Evolutionary conservation across 805 yeast species (phyloP), one percentile per base, ranked within the genome.

Genomic region (Komagataella populi): DNA sequence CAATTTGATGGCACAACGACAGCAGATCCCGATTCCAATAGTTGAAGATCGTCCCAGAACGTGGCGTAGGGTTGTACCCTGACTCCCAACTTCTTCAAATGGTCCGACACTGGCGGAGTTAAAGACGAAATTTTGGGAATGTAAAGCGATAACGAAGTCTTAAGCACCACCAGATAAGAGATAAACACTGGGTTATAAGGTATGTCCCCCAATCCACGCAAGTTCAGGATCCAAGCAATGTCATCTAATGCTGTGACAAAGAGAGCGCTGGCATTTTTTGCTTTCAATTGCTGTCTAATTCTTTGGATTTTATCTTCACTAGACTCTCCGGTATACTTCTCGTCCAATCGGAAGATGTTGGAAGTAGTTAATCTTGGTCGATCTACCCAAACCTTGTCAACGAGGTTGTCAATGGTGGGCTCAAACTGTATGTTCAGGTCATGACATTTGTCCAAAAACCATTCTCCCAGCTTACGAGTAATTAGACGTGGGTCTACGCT

Each of bases 401-500:
- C 70, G 57, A 93, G 71, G 63, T 91, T 91, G 18, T 69, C 69
- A 56, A 74, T 73, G 48, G 82, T 66, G 2, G 83, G 77, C 2
- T 72, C 66, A 44, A 83, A 67, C 50, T 70, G 68, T 17, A 79
- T 69, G 50, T 71, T 68, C 18, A 70, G 62, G 3, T 61, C 59
- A 22, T 59, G 59, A 47, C 67, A 60, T 46, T 57, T 57, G 45
- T 59, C 61, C 45, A 64, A 64, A 47, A 78, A 68, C 54, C 55
- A 64, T 46, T 71, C 65, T 1, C 80, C 81, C 4, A 68, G 61
- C 14, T 70, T 64, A 56, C 73, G 72, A 53, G 80, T 73, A 48
- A 93, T 74, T 45, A 90, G 67, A 56, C 78, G 76, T 1, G 97
- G 95, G 64, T 91, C 98, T 44, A 87, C 82, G 45, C 96, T 93